phyloP scores from a whole-genome alignment of 1,139 yeast genomes.

The Hemisphaericaspora xylofermentans region DNA sequence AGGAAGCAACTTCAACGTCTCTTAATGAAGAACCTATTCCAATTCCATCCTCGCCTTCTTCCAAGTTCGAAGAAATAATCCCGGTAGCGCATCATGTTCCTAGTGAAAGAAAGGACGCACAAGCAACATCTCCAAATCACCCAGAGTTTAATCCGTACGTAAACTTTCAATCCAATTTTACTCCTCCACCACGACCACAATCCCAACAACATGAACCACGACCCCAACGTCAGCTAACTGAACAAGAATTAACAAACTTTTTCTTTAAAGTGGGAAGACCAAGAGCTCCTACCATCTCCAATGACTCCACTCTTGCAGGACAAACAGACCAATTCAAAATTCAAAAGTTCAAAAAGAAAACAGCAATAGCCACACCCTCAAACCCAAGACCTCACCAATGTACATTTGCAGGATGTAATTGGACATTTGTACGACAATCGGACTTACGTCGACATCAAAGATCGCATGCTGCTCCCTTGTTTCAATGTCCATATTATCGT shows the following conservation, averaged over 20 bases:
- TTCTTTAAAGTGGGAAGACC: constrained; percentile 2
- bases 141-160: constrained; percentile 1
- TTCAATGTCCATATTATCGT: constrained; percentile 71
- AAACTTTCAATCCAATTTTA: not conserved
- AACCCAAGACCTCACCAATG: constrained; percentile 40
- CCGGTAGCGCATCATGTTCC: no score
- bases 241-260: not conserved
- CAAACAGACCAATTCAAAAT: not conserved
- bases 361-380: not conserved
- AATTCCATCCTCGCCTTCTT: not conserved
- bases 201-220: not conserved
- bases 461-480: constrained; percentile 62
- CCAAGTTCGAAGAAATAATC: no score
- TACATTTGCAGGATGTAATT: constrained; percentile 51
- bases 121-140: not conserved
- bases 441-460: constrained; percentile 66
- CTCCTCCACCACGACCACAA: not conserved
- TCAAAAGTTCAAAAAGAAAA: not conserved
- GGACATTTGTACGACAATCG: constrained; percentile 68
- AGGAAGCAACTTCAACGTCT: not conserved
- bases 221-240: not conserved
- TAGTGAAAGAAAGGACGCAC: no score
- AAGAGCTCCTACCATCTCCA: not conserved
- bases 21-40: not conserved
- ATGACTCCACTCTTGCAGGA: not conserved